Conservation (phyloP, 345 rosid genomes). For the Isatis tinctoria region DNA sequence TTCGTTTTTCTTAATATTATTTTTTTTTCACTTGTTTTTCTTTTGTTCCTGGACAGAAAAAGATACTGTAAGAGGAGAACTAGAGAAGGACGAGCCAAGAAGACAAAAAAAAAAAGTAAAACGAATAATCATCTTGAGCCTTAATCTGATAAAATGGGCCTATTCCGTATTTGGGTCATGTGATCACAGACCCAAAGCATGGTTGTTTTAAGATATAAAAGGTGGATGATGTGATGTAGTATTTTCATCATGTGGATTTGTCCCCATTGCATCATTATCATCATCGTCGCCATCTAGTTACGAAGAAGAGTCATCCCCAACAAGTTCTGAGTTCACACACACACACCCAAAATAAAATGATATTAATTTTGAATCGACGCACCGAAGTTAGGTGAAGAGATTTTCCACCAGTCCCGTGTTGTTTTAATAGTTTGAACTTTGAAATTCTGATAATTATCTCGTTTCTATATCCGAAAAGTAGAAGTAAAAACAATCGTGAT, state of each 20-base stretch:
- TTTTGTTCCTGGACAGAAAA: no score
- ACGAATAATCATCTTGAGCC: not conserved
- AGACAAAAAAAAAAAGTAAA: no score
- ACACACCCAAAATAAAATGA: not conserved
- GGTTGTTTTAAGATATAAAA: not conserved
- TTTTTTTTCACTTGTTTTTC: no score
- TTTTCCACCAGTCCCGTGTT: not conserved
- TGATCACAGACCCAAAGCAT: not conserved
- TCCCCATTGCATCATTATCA: not conserved
- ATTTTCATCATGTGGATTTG: not conserved
- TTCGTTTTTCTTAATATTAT: no score
- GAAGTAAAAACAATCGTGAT: not conserved
- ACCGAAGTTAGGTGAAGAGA: not conserved
- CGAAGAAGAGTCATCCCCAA: not conserved
- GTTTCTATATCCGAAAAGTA: not conserved
- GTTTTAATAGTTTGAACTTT: not conserved
- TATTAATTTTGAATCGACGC: not conserved
- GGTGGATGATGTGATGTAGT: not conserved
- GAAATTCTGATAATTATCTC: not conserved
- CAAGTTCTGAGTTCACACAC: not conserved
- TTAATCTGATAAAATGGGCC: not conserved
- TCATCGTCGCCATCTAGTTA: not conserved
- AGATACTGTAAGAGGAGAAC: no score
- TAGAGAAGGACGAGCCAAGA: no score
- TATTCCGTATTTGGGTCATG: not conserved